These are phyloP conservation scores for Fomitiporia mediterranea DNA, from an alignment of 1,284 basidiomycete species.

Conservation along the genomic window DNA sequence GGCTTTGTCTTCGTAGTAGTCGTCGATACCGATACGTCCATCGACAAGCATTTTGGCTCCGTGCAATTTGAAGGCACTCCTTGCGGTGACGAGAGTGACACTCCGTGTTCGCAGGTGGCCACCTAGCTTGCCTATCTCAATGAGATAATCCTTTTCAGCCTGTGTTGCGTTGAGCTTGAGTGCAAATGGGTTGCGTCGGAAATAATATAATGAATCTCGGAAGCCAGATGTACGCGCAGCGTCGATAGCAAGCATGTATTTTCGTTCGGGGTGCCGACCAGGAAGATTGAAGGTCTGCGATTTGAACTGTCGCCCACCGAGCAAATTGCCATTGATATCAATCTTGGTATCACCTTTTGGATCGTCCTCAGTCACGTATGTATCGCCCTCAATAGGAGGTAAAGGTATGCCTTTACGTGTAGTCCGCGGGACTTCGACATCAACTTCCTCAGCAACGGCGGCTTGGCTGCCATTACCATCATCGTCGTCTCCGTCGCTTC, in stretches of 20 bases:
- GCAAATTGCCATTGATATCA: conserved; percentile 77
- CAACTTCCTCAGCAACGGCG: conserved; percentile 27
- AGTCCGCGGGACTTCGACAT: conserved; percentile 35
- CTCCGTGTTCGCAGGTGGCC: conserved; percentile 86
- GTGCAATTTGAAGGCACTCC: conserved; percentile 93
- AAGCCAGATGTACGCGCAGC: conserved; percentile 94
- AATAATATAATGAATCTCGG: conserved; percentile 95
- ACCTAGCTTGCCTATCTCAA: conserved; percentile 81
- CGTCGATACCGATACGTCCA: conserved; percentile 87
- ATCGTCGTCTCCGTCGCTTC: conserved; percentile 49
- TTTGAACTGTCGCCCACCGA: conserved; percentile 88
- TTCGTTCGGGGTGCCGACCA: conserved; percentile 74
- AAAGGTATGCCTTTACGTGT: conserved; percentile 52
- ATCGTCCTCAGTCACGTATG: conserved; percentile 81
- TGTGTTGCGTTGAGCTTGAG: conserved; percentile 86
- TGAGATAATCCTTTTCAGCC: conserved; percentile 88
- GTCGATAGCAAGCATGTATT: conserved; percentile 96
- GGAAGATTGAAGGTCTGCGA: conserved; percentile 83
- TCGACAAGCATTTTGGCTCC: conserved; percentile 88
- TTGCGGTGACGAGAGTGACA: conserved; percentile 89
- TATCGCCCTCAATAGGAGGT: conserved; percentile 83
- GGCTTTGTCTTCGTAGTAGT: conserved; percentile 89
- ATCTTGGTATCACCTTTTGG: conserved; percentile 90
- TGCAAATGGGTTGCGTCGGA: conserved; percentile 85
- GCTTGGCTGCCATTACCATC: conserved; percentile 26